Base-by-base conservation (phyloP, 176 grass and related monocot species). In the Carex kokanica region DNA sequence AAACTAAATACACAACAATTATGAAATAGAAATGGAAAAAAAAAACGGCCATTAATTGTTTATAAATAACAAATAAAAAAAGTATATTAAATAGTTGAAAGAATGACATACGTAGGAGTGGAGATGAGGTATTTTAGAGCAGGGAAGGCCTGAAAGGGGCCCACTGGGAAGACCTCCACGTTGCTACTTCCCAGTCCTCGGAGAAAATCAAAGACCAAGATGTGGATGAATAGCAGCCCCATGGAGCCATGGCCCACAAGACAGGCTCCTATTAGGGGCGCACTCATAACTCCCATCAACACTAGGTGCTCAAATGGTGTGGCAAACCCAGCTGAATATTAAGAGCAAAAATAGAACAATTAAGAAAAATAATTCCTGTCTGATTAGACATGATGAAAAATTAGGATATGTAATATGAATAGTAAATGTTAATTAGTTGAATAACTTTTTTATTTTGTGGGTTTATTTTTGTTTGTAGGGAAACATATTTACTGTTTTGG, bases 151-250 rank as follows among this genome's bases (percentile, higher is more conserved):
- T 78, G 58, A 68, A 93, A 98, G 52, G 83, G 67, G 1, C n/a
- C 10, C 25, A 3, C 25, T 2, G 96, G 86, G 82, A 98, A 71
- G 11, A 95, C 63, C 91, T 98, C 96, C 15, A 98, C 86, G 60
- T 98, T 98, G 84, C 96, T 88, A 84, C 89, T 85, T 0, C 96
- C 96, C 93, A 98, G 90, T 85, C 82, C 89, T 68, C 93, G 70
- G 75, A 98, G 77, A 82, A 69, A 83, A 88, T 98, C 96, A 88
- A 93, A 95, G 0, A n/a, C 27, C 4, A 95, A 82, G 20, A 86
- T 82, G 65, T 98, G 90, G 25, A 2, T 88, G 78, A 91, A 98
- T 29, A 92, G 47, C 20, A 98, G 80, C 31, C 75, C 91, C 2
- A 41, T 60, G 7, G 96, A 95, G 2, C 84, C 88, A 56, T 12